Evolutionary conservation across 257 asterid genomes (phyloP), one percentile per base, ranked within the genome.

Genomic region (Echium plantagineum): DNA sequence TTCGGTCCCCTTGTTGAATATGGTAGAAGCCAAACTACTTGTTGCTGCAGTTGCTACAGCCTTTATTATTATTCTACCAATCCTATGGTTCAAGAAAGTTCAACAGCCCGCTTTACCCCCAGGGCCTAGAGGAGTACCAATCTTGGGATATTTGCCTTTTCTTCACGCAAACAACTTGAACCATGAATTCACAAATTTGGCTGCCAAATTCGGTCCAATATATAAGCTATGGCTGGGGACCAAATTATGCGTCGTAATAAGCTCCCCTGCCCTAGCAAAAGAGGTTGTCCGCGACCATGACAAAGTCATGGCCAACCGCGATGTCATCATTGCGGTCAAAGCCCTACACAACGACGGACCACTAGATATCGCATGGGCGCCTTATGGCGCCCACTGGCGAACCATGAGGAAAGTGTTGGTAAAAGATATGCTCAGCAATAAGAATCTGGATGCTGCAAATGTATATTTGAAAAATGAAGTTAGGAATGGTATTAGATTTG

Each of bases 91-190:
- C 0, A 42, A 42, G 49, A 42, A 42, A 42, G 3, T 10, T 12
- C 5, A 42, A 9, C 49, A 42, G 13, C 17, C 10, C 46, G 13
- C 49, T 12, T 15, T 42, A 42, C 95, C 94, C 16, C 94, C 88
- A 6, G 75, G 83, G 57, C 94, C 95, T 5, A 32, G 68, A 17
- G 73, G 78, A 49, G 55, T 82, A 10, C 95, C 90, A 0, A 70
- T 86, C 54, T 78, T 86, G 5, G 94, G 90, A 47, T 94, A 86
- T 58, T 83, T 86, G 61, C 95, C 83, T 61, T 89, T 83, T 59
- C 77, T 83, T 0, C 70, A 83, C 51, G 83, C 94, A 35, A 35
- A 35, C 3, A 69, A 75, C 30, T 90, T 94, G 26, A 94, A 86
- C 71, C 87, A 82, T 66, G 81, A 87, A 56, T 75, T 86, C 64